A percentile compares a stretch with the other conserved stretches of the same genome.
phyloP scores from a whole-genome alignment of 2,329 filamentous ascomycete species.

The Colletotrichum musae region DNA sequence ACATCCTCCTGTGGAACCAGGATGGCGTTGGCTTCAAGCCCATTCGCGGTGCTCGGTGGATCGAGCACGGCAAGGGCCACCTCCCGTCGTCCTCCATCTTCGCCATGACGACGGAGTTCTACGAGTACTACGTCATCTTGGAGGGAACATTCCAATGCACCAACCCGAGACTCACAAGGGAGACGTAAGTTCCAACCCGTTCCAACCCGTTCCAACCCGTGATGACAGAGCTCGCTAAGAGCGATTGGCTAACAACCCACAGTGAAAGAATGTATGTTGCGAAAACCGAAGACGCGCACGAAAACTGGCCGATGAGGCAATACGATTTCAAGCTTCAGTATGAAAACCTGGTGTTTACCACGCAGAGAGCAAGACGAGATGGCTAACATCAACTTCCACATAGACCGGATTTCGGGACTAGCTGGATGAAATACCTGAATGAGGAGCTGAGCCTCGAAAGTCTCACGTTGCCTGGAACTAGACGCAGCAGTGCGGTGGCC shows the following conservation, averaged over 20 bases:
- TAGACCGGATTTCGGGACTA: slow-evolving; percentile 4
- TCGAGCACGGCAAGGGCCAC: neutral
- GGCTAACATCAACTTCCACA: neutral
- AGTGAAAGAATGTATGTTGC: neutral
- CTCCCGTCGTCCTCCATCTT: neutral
- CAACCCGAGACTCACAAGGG: neutral
- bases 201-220: neutral
- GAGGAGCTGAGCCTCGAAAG: neutral
- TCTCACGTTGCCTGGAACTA: slow-evolving; percentile 23
- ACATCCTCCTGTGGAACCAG: slow-evolving; percentile 4
- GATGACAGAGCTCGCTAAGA: neutral
- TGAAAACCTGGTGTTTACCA: neutral
- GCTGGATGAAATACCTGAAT: slow-evolving; percentile 22
- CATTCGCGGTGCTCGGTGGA: slow-evolving; percentile 1
- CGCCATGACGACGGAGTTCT: neutral
- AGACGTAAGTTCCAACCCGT: neutral
- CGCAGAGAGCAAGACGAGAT: neutral
- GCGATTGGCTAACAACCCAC: neutral
- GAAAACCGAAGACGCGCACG: neutral
- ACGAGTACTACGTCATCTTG: neutral
- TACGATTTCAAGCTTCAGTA: neutral
- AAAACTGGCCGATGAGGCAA: slow-evolving; percentile 8
- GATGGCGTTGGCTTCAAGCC: neutral
- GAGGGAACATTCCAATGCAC: neutral
- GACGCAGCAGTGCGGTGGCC: slow-evolving; percentile 12